phyloP scores from a whole-genome alignment of 2,329 filamentous ascomycete species.

The Neonectria ditissima region DNA sequence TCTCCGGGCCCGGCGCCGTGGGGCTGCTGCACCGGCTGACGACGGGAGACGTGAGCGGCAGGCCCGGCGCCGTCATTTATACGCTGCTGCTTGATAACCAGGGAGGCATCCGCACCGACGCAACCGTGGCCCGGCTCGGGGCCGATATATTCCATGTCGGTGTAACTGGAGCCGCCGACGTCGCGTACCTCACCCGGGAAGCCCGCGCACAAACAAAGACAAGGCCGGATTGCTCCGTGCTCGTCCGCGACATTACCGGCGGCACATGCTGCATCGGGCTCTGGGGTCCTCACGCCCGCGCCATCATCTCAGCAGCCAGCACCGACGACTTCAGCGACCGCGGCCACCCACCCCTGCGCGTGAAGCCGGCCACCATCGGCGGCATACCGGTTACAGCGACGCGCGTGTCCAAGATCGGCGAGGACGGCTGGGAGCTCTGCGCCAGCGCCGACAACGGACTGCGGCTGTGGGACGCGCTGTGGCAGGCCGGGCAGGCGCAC shows the following conservation, averaged over 20 bases:
- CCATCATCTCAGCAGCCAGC: slow-evolving; percentile 61
- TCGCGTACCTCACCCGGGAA: slow-evolving; percentile 65
- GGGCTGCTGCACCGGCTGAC: slow-evolving; percentile 66
- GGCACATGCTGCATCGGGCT: slow-evolving; percentile 71
- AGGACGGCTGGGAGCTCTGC: slow-evolving; percentile 72
- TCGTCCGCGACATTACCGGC: slow-evolving; percentile 70
- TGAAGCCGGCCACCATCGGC: slow-evolving; percentile 61
- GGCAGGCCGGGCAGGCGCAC: slow-evolving; percentile 63
- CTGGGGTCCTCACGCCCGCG: slow-evolving; percentile 68
- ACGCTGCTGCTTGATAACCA: slow-evolving; percentile 65
- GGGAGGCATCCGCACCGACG: slow-evolving; percentile 67
- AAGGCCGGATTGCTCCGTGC: slow-evolving; percentile 56
- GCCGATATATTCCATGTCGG: slow-evolving; percentile 65
- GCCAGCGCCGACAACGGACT: slow-evolving; percentile 69
- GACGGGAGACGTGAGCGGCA: slow-evolving; percentile 61
- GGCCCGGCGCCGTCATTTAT: slow-evolving; percentile 65
- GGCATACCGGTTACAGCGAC: slow-evolving; percentile 68
- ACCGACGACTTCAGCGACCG: slow-evolving; percentile 59
- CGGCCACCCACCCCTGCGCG: slow-evolving; percentile 62
- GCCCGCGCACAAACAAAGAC: slow-evolving; percentile 60
- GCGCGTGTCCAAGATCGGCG: slow-evolving; percentile 70
- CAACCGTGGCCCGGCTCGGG: slow-evolving; percentile 66
- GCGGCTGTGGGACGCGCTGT: slow-evolving; percentile 69
- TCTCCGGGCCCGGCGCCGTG: slow-evolving; percentile 67
- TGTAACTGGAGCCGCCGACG: slow-evolving; percentile 66